Conservation (phyloP, 2,329 filamentous ascomycete species). For the Penicillium sp. region DNA sequence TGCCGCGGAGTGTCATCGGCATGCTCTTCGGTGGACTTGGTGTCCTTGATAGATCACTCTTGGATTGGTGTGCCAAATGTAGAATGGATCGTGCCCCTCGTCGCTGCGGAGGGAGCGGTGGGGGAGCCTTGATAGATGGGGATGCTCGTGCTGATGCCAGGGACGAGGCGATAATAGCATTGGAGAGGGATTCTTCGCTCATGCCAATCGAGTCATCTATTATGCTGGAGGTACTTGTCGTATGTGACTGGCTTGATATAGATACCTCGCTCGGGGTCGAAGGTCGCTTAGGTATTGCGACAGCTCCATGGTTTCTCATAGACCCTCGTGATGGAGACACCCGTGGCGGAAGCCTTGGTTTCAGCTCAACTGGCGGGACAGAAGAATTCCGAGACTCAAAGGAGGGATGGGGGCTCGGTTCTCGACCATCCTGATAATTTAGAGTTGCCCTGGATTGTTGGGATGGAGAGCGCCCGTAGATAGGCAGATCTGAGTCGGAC, state of each 20-base stretch:
- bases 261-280: conserved; percentile 31
- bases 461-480: conserved; percentile 9
- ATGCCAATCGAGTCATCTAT: conserved; percentile 27
- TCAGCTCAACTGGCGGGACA: conserved; percentile 18
- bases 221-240: conserved; percentile 28
- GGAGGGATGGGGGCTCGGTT: conserved; percentile 17
- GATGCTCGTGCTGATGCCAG: conserved; percentile 45
- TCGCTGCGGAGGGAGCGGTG: conserved; percentile 41
- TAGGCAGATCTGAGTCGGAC: conserved; percentile 9
- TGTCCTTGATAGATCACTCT: conserved; percentile 31
- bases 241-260: conserved; percentile 25
- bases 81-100: conserved; percentile 41
- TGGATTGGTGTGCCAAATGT: conserved; percentile 32
- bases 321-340: conserved; percentile 15
- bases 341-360: conserved; percentile 31
- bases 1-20: conserved; percentile 45
- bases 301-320: conserved; percentile 12
- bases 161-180: conserved; percentile 51
- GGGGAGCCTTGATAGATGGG: conserved; percentile 39
- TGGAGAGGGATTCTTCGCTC: conserved; percentile 43
- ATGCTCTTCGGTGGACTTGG: conserved; percentile 41
- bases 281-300: conserved; percentile 16
- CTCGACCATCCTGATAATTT: conserved; percentile 10
- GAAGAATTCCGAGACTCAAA: conserved; percentile 14
- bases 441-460: conserved; percentile 10